Conservation (phyloP, 2,329 filamentous ascomycete species). For the Madurella mycetomatis region DNA sequence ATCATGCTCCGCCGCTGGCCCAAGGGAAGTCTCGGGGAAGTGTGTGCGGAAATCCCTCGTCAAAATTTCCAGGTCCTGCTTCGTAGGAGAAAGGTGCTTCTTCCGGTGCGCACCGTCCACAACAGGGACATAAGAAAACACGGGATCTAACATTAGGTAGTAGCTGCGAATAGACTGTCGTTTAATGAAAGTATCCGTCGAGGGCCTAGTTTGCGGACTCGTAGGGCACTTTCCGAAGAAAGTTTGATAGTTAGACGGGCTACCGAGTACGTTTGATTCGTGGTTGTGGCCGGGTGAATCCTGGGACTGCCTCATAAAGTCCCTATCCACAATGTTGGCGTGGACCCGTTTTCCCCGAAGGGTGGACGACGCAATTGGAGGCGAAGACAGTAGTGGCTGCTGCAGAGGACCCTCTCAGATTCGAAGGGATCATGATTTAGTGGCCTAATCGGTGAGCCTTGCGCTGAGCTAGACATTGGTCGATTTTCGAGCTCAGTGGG, state of each 20-base stretch:
- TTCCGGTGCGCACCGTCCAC: slow-evolving; percentile 25
- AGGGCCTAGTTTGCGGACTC: not conserved
- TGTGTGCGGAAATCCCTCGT: slow-evolving; percentile 31
- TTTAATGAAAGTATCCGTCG: not conserved
- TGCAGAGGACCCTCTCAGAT: slow-evolving; percentile 28
- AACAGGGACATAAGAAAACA: slow-evolving; percentile 4
- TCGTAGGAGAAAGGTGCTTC: slow-evolving; percentile 45
- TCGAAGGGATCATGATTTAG: slow-evolving; percentile 29
- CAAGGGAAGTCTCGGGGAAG: slow-evolving; percentile 11
- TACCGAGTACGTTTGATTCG: not conserved
- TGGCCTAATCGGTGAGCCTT: not conserved
- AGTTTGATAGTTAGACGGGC: not conserved
- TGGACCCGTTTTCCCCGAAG: slow-evolving; percentile 7
- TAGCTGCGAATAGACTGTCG: not conserved
- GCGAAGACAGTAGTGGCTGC: slow-evolving; percentile 17
- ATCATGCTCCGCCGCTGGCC: not conserved
- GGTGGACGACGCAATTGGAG: slow-evolving; percentile 23
- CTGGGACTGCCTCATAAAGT: not conserved
- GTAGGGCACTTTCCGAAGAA: not conserved
- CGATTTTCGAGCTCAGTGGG: not conserved
- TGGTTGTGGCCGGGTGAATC: not conserved
- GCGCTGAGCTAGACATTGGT: not conserved
- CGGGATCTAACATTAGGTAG: not conserved
- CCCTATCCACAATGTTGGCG: not conserved
- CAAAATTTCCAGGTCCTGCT: slow-evolving; percentile 37